Conservation (phyloP, 345 rosid genomes). For the Raphanus sativus region DNA sequence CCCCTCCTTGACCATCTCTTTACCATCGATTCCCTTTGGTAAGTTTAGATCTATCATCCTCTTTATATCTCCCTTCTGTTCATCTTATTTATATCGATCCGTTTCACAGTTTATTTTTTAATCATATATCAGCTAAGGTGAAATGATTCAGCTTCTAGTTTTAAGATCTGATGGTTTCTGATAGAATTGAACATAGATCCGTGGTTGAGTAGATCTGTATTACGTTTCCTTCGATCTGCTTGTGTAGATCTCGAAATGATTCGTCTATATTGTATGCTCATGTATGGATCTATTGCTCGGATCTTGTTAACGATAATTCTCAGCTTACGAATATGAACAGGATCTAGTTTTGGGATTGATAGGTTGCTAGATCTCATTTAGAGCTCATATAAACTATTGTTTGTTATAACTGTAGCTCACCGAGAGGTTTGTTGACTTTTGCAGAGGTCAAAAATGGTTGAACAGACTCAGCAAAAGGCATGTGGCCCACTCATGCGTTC, state of each 20-base stretch:
- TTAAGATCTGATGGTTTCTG: conserved; percentile 8
- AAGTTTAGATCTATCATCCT: neutral
- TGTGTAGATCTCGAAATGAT: neutral
- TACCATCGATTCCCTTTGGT: conserved; percentile 31
- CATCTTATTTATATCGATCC: neutral
- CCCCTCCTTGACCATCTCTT: conserved; percentile 24
- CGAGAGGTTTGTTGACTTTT: neutral
- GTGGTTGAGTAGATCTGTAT: neutral
- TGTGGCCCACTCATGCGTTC: conserved; percentile 60
- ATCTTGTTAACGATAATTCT: neutral
- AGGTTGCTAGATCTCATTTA: neutral
- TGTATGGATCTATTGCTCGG: conserved; percentile 11
- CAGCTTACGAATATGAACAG: neutral
- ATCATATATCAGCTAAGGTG: conserved; percentile 18
- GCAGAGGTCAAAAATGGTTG: conserved; percentile 68
- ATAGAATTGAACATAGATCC: neutral
- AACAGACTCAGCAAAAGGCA: conserved; percentile 71
- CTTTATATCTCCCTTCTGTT: conserved; percentile 11
- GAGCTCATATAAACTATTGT: too few relatives aligned
- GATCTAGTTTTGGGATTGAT: neutral
- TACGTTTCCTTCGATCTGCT: neutral
- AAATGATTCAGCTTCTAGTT: neutral
- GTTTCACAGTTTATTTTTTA: neutral
- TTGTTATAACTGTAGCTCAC: neutral
- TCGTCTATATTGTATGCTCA: neutral